Percentiles rank a stretch among this genome's conserved stretches.
Evolutionary conservation across 176 grass and related monocot genomes (phyloP).

Genomic region (Rhynchospora pubera): DNA sequence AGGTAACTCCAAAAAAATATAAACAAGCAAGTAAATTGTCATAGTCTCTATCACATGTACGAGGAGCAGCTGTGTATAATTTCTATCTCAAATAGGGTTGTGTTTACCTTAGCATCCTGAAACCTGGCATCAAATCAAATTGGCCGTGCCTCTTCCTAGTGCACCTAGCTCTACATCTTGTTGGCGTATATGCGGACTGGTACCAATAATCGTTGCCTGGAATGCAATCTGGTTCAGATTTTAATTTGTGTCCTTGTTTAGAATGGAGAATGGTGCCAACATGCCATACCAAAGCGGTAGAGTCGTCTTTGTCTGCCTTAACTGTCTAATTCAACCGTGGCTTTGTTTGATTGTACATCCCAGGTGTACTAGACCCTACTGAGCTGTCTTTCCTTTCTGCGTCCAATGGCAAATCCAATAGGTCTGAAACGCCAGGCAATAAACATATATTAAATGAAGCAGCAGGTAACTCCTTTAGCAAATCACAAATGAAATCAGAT

Average conservation of each 20-base stretch:
- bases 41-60: background rate
- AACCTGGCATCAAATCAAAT: background rate
- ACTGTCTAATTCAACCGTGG: background rate
- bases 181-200: background rate
- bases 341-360: background rate
- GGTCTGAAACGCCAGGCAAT: conserved; percentile 24
- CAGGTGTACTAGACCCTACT: conserved; percentile 67
- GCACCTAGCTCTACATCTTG: background rate
- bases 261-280: background rate
- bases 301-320: background rate
- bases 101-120: background rate
- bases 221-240: background rate
- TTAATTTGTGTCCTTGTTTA: background rate
- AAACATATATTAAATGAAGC: conserved; percentile 18
- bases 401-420: conserved; percentile 31
- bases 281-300: background rate
- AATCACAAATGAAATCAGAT: conserved; percentile 27
- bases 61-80: background rate
- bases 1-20: conserved; percentile 25
- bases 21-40: background rate
- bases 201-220: background rate
- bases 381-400: conserved; percentile 69
- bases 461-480: conserved; percentile 20
- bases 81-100: too few species aligned
- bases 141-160: background rate